Conservation (phyloP, 805 yeast species). For the Kuraishia borneana region DNA sequence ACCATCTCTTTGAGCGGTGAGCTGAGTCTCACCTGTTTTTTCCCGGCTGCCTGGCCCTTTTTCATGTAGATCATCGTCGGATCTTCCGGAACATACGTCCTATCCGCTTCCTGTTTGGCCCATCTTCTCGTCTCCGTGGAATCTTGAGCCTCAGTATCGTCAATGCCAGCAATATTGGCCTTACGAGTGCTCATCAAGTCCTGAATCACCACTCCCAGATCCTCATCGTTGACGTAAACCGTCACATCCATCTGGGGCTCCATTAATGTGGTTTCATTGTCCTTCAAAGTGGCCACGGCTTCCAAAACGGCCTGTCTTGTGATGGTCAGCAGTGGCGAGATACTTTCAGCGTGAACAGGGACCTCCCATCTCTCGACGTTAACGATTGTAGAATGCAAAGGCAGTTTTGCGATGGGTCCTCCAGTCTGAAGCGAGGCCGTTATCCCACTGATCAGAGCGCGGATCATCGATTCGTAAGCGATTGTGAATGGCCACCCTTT, state of each 20-base stretch:
- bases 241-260: constrained; percentile 84
- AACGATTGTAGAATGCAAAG: constrained; percentile 51
- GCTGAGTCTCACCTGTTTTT: constrained; percentile 57
- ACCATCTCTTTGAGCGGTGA: constrained; percentile 87
- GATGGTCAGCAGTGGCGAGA: constrained; percentile 29
- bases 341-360: constrained; percentile 34
- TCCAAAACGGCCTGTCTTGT: constrained; percentile 32
- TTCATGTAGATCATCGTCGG: constrained; percentile 35
- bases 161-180: constrained; percentile 63
- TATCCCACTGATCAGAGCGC: constrained; percentile 46
- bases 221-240: constrained; percentile 56
- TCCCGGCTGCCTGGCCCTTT: constrained; percentile 18
- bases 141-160: constrained; percentile 34
- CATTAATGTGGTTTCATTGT: constrained; percentile 38
- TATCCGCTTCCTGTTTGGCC: constrained; percentile 46
- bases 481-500: constrained; percentile 38
- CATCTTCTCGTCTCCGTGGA: constrained; percentile 26
- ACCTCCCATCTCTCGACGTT: constrained; percentile 39
- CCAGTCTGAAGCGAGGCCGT: constrained; percentile 56
- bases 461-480: constrained; percentile 37
- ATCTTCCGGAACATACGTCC: constrained; percentile 68
- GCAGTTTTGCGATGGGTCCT: constrained; percentile 45
- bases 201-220: constrained; percentile 73
- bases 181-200: constrained; percentile 73
- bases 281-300: constrained; percentile 19